Conservation (phyloP, 805 yeast species). For the Myxozyma neotropica region DNA sequence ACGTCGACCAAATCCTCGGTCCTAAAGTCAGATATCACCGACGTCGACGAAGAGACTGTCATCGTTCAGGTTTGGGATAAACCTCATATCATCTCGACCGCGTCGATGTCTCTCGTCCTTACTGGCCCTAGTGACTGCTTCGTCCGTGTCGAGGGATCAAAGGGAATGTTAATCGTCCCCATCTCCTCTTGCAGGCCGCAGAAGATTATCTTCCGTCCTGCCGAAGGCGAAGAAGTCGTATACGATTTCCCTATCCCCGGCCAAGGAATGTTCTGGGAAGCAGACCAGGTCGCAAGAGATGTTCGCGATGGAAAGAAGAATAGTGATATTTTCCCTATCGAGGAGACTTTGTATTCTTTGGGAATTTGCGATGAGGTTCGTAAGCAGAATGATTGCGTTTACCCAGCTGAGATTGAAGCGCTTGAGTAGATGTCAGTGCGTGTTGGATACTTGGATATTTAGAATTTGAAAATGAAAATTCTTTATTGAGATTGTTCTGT, state of each 20-base stretch:
- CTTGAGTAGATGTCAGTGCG: no score
- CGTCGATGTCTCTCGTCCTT: slow-evolving; percentile 2
- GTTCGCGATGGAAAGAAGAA: slow-evolving; percentile 46
- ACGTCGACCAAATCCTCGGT: slow-evolving; percentile 5
- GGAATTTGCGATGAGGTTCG: slow-evolving; percentile 52
- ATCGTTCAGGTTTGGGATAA: slow-evolving; percentile 19
- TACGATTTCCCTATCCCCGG: slow-evolving; percentile 30
- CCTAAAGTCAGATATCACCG: slow-evolving; percentile 11
- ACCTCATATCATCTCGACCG: slow-evolving; percentile 10
- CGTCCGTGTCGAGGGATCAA: slow-evolving; percentile 33
- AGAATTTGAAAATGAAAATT: no score
- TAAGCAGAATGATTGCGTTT: slow-evolving; percentile 48
- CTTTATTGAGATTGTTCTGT: no score
- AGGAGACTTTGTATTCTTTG: slow-evolving; percentile 52
- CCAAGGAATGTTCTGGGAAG: slow-evolving; percentile 58
- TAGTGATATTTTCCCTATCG: slow-evolving; percentile 47
- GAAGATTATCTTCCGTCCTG: slow-evolving; percentile 28
- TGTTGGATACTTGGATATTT: no score
- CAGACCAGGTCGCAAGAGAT: slow-evolving; percentile 55
- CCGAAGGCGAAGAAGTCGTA: slow-evolving; percentile 11
- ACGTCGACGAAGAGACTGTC: slow-evolving; percentile 18
- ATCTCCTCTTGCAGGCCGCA: slow-evolving; percentile 33
- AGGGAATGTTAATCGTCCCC: slow-evolving; percentile 35
- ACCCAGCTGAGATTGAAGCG: slow-evolving; percentile 46
- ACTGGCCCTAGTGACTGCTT: neutral